phyloP scores from a whole-genome alignment of 148 eudicot species.

The Rhododendron molle region DNA sequence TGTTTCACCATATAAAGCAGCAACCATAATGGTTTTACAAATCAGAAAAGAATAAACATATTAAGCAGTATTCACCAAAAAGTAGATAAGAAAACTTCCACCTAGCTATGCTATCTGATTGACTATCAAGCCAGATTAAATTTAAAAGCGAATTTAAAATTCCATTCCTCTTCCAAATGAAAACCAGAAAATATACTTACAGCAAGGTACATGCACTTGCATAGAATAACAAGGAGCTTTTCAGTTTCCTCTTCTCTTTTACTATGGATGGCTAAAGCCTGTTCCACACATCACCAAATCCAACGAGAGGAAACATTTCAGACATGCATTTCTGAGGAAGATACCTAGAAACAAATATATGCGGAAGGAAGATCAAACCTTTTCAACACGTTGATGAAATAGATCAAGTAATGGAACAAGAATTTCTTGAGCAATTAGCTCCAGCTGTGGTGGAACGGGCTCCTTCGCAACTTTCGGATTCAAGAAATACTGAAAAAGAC shows the following conservation, averaged over 20 bases:
- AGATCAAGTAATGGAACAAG: conserved; percentile 53
- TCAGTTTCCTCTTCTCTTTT: conserved; percentile 39
- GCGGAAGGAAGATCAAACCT: conserved; percentile 33
- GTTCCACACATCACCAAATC: conserved; percentile 14
- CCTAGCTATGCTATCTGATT: not conserved
- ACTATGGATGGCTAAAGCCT: conserved; percentile 36
- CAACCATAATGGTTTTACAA: not conserved
- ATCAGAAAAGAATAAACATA: not conserved
- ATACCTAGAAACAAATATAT: not conserved
- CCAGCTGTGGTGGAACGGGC: conserved; percentile 68
- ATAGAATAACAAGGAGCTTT: conserved; percentile 42
- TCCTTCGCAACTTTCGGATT: conserved; percentile 77
- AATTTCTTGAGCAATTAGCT: conserved; percentile 56
- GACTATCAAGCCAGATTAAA: not conserved
- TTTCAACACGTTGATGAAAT: conserved; percentile 41
- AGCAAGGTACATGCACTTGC: conserved; percentile 66
- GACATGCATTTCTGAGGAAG: not conserved
- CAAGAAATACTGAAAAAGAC: conserved; percentile 55
- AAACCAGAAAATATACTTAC: conserved; percentile 37
- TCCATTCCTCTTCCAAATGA: conserved; percentile 1
- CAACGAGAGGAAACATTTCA: not conserved
- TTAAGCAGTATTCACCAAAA: not conserved
- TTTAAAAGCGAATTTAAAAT: not conserved
- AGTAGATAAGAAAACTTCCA: not conserved
- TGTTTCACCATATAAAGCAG: not conserved